phyloP scores from a whole-genome alignment of 1,139 yeast species.

The Geotrichum restrictum region DNA sequence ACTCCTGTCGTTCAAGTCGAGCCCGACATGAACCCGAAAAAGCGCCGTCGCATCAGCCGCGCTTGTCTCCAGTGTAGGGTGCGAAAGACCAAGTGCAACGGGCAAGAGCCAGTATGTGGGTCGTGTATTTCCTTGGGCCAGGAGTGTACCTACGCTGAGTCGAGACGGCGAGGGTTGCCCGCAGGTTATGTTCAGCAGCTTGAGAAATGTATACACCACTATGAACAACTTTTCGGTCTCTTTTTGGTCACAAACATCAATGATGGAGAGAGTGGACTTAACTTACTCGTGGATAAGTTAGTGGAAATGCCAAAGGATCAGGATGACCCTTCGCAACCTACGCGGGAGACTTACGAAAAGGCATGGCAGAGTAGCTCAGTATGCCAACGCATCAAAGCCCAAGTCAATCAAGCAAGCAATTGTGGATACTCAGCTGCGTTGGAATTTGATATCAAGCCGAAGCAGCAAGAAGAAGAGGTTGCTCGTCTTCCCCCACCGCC shows the following conservation, averaged over 20 bases:
- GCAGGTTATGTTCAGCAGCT: conserved; percentile 26
- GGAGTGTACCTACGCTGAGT: conserved; percentile 25
- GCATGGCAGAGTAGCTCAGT: background rate
- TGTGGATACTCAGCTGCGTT: too few relatives aligned
- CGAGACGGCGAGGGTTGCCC: conserved; percentile 26
- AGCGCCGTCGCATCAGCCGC: conserved; percentile 32
- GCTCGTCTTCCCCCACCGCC: too few relatives aligned
- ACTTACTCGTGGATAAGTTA: conserved; percentile 3
- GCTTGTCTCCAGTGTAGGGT: conserved; percentile 41
- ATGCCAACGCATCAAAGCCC: background rate
- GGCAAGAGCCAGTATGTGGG: conserved; percentile 25
- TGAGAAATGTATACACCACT: conserved; percentile 20
- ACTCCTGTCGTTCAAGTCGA: background rate
- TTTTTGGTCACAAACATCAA: conserved; percentile 7
- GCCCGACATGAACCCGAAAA: conserved; percentile 4
- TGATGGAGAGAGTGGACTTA: conserved; percentile 5
- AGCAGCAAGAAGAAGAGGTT: too few relatives aligned
- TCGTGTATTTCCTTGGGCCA: conserved; percentile 22
- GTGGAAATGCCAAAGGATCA: background rate
- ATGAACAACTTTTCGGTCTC: conserved; percentile 24
- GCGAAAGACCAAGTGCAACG: conserved; percentile 39
- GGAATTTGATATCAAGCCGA: too few relatives aligned
- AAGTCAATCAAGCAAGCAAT: background rate
- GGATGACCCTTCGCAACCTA: background rate
- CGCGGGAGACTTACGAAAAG: conserved; percentile 8